These are phyloP conservation scores for Pseudocercospora musae DNA, from an alignment of 2,329 filamentous ascomycete species.

Conservation along the genomic window DNA sequence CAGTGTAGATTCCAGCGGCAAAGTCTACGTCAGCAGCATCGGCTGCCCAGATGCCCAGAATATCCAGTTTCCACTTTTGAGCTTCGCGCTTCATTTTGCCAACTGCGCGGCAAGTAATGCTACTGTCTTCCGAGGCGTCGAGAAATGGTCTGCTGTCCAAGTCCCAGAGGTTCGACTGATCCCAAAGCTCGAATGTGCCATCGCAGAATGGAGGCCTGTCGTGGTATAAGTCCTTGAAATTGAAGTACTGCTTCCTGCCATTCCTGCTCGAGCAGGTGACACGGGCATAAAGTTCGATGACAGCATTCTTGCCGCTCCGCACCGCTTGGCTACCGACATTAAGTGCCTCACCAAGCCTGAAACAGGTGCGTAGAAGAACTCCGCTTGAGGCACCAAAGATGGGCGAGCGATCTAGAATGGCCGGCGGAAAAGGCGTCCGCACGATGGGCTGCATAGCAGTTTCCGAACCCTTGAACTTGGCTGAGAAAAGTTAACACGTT, in stretches of 20 bases:
- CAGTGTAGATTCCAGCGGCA: conserved; percentile 45
- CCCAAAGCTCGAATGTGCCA: conserved; percentile 48
- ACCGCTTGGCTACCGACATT: conserved; percentile 47
- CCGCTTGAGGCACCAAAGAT: conserved; percentile 52
- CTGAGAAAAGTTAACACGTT: conserved; percentile 3
- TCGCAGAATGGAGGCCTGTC: conserved; percentile 55
- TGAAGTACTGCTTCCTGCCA: conserved; percentile 56
- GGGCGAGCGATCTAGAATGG: conserved; percentile 51
- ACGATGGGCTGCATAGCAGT: conserved; percentile 44
- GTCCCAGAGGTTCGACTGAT: conserved; percentile 44
- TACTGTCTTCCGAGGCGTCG: conserved; percentile 15
- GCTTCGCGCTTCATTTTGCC: conserved; percentile 48
- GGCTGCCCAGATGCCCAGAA: conserved; percentile 53
- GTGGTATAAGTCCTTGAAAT: conserved; percentile 62
- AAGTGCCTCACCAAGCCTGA: conserved; percentile 61
- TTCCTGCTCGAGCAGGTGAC: conserved; percentile 59
- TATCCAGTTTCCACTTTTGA: conserved; percentile 43
- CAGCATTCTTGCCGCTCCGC: conserved; percentile 47
- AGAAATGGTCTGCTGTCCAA: conserved; percentile 45
- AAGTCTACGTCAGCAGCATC: conserved; percentile 54
- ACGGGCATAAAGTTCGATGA: conserved; percentile 63
- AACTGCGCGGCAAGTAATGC: conserved; percentile 48
- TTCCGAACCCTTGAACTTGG: conserved; percentile 9
- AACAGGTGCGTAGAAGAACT: conserved; percentile 56
- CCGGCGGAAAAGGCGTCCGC: conserved; percentile 51